Evolutionary conservation across 1,139 yeast genomes (phyloP), one percentile per base, ranked within the genome.

Genomic region (Groenewaldozyma sp.): DNA sequence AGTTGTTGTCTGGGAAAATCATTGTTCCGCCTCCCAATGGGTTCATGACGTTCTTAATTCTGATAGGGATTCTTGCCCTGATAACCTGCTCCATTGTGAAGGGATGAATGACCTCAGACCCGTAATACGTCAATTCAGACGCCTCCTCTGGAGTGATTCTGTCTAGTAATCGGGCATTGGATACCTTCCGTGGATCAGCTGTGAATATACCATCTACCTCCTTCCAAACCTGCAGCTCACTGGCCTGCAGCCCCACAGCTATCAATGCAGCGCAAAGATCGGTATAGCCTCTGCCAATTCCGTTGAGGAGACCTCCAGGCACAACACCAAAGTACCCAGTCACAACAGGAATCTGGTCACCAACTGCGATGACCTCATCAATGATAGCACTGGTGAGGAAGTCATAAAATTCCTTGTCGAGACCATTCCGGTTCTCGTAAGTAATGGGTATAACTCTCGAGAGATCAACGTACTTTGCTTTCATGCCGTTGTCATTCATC

Each of bases 1-100:
- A 93, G 57, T 84, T 82, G 59, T 84, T 94, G 56, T 84, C 95
- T 1, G 98, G 97, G 61, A 82, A 91, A 36, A 91, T 87, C 47
- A 91, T 74, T 16, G 98, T 91, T 50, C 98, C 98, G 35, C 71
- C 73, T 35, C 97, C 98, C 18, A 60, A 59, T 37, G 98, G 97
- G 59, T 91, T 88, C 62, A 78, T 88, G 40, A 91, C 98, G 61
- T 91, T 91, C 63, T 91, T 91, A 55, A 91, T 91, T 58, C 97
- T 76, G 59, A 91, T 91, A 34, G 98, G 98, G 53, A 91, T 91
- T 58, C 82, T 83, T 10, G 97, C 97, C 51, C 80, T 78, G 52
- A 91, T 91, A 43, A 88, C 98, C 65, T 91, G 98, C 64, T 91
- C 97, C 98, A 91, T 91, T 27, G 98, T 91, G 68, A 91, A 91